phyloP scores from a whole-genome alignment of 371 early-diverging fungal species.

The Mortierella sp. region DNA sequence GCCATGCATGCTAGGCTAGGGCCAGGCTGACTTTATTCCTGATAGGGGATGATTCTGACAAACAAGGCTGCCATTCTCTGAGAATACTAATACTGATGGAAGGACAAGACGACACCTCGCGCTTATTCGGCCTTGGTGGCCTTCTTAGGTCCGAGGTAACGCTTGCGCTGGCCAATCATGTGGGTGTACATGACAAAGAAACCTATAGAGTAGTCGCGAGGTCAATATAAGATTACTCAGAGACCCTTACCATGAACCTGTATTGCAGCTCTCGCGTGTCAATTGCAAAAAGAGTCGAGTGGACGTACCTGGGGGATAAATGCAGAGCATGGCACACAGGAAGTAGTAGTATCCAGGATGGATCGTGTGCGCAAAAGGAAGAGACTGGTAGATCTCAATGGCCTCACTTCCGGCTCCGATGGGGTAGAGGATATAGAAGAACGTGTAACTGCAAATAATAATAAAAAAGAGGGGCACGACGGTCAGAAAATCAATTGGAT shows the following conservation, averaged over 20 bases:
- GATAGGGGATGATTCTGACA: no score
- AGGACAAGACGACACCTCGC: no score
- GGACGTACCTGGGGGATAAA: constrained; percentile 77
- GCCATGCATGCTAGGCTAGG: no score
- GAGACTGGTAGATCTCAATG: constrained; percentile 77
- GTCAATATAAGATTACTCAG: no score
- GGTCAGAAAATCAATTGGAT: constrained; percentile 44
- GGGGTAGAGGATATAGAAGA: constrained; percentile 93
- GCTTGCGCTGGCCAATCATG: constrained; percentile 90
- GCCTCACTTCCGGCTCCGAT: constrained; percentile 90
- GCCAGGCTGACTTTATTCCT: no score
- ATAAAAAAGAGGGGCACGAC: constrained; percentile 15
- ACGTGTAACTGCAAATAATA: constrained; percentile 73
- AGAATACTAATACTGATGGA: background rate
- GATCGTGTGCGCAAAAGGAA: constrained; percentile 71
- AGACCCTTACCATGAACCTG: no score
- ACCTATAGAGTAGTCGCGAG: constrained; percentile 57
- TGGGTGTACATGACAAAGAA: constrained; percentile 90
- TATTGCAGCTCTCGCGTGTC: no score
- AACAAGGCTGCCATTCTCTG: no score
- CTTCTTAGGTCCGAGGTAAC: constrained; percentile 71
- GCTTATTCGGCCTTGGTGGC: constrained; percentile 53
- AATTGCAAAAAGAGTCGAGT: constrained; percentile 8
- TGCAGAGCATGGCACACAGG: constrained; percentile 64
- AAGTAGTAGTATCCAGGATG: constrained; percentile 65